Evolutionary conservation across 1,284 basidiomycete species (phyloP).

Genomic region (Vanrija sp.): DNA sequence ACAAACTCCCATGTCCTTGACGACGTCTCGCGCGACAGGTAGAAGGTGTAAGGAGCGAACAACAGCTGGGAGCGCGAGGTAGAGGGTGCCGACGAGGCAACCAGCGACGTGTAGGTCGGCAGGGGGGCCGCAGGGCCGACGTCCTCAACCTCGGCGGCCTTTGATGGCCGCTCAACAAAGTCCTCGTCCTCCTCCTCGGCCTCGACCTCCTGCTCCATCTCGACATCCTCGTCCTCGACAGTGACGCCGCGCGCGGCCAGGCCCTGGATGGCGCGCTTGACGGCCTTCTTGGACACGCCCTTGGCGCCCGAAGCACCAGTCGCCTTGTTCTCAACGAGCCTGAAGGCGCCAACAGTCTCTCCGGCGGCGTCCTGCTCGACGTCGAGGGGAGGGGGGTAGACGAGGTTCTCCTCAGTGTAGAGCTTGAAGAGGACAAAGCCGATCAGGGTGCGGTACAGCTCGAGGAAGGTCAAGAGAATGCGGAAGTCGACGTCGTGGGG

Average conservation of each 20-base stretch:
- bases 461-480: constrained; percentile 95
- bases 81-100: constrained; percentile 49
- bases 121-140: constrained; percentile 56
- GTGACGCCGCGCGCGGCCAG: constrained; percentile 37
- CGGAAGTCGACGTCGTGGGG: constrained; percentile 95
- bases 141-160: constrained; percentile 52
- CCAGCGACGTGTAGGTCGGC: constrained; percentile 72
- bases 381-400: constrained; percentile 93
- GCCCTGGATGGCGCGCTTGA: constrained; percentile 54
- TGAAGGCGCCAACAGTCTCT: constrained; percentile 86
- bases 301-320: constrained; percentile 30
- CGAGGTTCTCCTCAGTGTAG: constrained; percentile 87
- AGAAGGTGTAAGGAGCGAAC: constrained; percentile 87
- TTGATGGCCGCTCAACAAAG: constrained; percentile 57
- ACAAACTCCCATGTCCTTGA: constrained; percentile 93
- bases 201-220: constrained; percentile 44
- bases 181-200: constrained; percentile 53
- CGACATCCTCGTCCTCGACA: constrained; percentile 36
- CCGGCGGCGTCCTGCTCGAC: constrained; percentile 76
- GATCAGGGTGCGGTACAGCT: constrained; percentile 94
- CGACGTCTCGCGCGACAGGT: constrained; percentile 89
- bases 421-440: constrained; percentile 97
- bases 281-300: constrained; percentile 43
- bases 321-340: constrained; percentile 61
- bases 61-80: constrained; percentile 59